These are phyloP conservation scores for Calonectria naviculata DNA, from an alignment of 2,329 filamentous ascomycete species.

Conservation along the genomic window DNA sequence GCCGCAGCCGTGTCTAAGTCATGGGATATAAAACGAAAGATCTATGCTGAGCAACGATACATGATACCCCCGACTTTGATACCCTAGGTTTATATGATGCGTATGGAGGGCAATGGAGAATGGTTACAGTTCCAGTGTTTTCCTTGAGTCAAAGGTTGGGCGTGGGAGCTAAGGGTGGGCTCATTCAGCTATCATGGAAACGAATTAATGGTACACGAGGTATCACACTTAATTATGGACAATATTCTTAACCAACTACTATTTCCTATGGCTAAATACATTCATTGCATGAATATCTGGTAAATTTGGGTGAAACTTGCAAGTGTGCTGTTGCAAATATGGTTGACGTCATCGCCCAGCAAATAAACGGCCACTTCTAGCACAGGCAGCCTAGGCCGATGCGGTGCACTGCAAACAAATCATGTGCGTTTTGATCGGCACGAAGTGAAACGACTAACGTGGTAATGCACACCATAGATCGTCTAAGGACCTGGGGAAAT, in stretches of 20 bases:
- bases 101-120: not conserved
- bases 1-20: slow-evolving; percentile 55
- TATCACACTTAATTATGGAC: not conserved
- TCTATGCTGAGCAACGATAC: slow-evolving; percentile 7
- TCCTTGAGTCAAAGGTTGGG: not conserved
- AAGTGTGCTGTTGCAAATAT: not conserved
- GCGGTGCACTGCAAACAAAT: not conserved
- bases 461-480: not conserved
- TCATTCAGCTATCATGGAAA: slow-evolving; percentile 5
- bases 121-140: not conserved
- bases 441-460: not conserved
- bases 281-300: not conserved
- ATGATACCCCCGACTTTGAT: slow-evolving; percentile 13
- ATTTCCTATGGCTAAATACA: not conserved
- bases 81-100: not conserved
- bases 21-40: not conserved
- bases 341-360: slow-evolving; percentile 1
- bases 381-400: not conserved
- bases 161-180: not conserved
- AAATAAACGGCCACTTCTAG: not conserved
- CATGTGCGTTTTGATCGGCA: not conserved
- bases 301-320: not conserved
- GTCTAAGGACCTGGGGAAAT: not conserved
- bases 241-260: not conserved
- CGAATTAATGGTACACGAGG: not conserved